Conservation (phyloP, 106 monocot species). For the Agapanthus africanus region DNA sequence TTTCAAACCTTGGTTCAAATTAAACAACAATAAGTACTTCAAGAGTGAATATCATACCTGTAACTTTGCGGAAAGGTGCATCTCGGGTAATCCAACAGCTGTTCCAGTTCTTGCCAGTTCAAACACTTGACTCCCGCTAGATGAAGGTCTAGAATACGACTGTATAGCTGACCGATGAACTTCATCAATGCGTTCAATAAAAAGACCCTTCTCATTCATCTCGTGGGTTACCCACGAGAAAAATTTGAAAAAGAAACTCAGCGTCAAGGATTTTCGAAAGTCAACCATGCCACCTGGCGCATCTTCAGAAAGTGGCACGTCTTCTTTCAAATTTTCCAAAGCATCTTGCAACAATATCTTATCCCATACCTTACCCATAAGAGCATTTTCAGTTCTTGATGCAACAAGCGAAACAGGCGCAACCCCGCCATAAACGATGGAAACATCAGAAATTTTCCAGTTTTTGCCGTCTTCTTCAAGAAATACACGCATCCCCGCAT, state of each 20-base stretch:
- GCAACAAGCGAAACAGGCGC: constrained; percentile 72
- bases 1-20: too few relatives aligned
- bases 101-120: constrained; percentile 53
- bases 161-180: constrained; percentile 54
- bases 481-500: constrained; percentile 87
- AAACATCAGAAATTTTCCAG: constrained; percentile 59
- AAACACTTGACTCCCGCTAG: constrained; percentile 61
- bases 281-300: constrained; percentile 99
- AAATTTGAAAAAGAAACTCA: constrained; percentile 99
- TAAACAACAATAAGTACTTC: neutral
- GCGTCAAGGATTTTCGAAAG: constrained; percentile 81
- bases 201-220: constrained; percentile 39
- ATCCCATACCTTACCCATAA: constrained; percentile 67
- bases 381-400: constrained; percentile 48
- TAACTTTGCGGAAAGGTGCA: constrained; percentile 80
- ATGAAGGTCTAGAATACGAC: constrained; percentile 40
- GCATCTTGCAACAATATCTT: constrained; percentile 40
- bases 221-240: constrained; percentile 70
- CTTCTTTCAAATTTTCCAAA: constrained; percentile 59
- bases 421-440: constrained; percentile 89
- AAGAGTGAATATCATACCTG: constrained; percentile 38
- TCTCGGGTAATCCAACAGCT: constrained; percentile 66
- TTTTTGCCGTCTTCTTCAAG: constrained; percentile 36
- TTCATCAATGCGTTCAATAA: constrained; percentile 21
- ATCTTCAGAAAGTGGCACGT: constrained; percentile 56